phyloP scores from a whole-genome alignment of 2,329 filamentous ascomycete species.

The Zymoseptoria brevis region DNA sequence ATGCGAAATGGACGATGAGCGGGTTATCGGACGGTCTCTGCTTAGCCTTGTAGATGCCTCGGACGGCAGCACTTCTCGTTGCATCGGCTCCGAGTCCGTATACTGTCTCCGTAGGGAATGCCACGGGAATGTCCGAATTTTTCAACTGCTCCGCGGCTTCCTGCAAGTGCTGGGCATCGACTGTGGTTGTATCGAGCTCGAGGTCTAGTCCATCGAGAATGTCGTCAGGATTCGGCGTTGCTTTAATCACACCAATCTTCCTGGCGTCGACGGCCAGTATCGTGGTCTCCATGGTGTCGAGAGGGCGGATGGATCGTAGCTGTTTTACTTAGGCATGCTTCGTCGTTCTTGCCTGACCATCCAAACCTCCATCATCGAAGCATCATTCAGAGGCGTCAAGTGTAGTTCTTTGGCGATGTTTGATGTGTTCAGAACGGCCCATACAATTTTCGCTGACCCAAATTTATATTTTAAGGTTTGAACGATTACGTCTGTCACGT shows the following conservation, averaged over 20 bases:
- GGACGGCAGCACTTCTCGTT: conserved; percentile 72
- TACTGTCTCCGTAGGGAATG: conserved; percentile 95
- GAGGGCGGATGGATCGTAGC: too few species aligned
- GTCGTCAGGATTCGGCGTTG: conserved; percentile 22
- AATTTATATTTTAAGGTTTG: background rate
- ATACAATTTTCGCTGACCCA: conserved; percentile 1
- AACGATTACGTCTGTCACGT: background rate
- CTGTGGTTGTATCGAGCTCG: conserved; percentile 26
- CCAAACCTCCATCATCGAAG: background rate
- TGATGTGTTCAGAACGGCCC: conserved; percentile 2
- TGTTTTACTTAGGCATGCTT: background rate
- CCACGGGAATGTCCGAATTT: conserved; percentile 66
- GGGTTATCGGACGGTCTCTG: conserved; percentile 89
- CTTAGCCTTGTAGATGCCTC: conserved; percentile 88
- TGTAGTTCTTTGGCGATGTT: background rate
- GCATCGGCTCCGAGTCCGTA: conserved; percentile 97
- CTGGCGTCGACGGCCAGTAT: conserved; percentile 36
- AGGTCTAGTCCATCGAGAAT: conserved; percentile 31
- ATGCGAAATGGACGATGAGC: conserved; percentile 84
- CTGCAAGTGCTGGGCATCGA: conserved; percentile 47
- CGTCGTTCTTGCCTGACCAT: background rate
- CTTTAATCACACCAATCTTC: conserved; percentile 32
- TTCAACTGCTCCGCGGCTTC: conserved; percentile 60
- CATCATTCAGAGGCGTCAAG: background rate
- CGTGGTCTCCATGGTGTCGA: conserved; percentile 26